Percentiles rank a stretch among this genome's conserved stretches.
Evolutionary conservation across 2,329 filamentous ascomycete species (phyloP).

Genomic region (Zasmidium citrigriseum): DNA sequence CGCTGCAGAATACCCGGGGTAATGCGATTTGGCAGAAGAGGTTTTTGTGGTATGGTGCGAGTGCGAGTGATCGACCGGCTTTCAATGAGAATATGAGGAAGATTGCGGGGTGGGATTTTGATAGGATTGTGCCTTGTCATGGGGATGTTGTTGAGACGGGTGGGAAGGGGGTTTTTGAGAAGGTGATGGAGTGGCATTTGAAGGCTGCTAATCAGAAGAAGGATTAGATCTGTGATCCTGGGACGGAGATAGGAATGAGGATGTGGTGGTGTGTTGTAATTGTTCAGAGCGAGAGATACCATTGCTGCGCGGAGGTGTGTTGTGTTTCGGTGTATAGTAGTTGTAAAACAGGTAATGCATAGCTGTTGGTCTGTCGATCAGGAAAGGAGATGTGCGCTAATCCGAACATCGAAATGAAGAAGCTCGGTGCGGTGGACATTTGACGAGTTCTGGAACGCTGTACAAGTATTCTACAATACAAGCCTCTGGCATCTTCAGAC

Average conservation of each 20-base stretch:
- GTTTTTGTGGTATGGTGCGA: slow-evolving; percentile 76
- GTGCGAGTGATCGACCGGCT: slow-evolving; percentile 60
- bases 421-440: too few relatives aligned
- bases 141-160: slow-evolving; percentile 80
- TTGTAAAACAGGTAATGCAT: background rate
- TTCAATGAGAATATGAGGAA: slow-evolving; percentile 69
- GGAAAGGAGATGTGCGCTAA: too few relatives aligned
- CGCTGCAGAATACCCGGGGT: slow-evolving; percentile 63
- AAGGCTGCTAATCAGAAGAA: slow-evolving; percentile 43
- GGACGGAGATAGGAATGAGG: background rate
- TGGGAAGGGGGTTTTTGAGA: slow-evolving; percentile 74
- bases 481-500: background rate
- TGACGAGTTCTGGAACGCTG: background rate
- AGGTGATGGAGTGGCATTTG: slow-evolving; percentile 83
- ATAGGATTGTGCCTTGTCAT: slow-evolving; percentile 85
- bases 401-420: too few relatives aligned
- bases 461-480: background rate
- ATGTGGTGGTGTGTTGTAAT: background rate
- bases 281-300: background rate
- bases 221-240: slow-evolving; percentile 5
- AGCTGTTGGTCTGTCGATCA: too few relatives aligned
- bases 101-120: slow-evolving; percentile 82
- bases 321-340: background rate
- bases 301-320: background rate
- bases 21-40: slow-evolving; percentile 73